These are phyloP conservation scores for Mycena amicta DNA, from an alignment of 768 basidiomycete genomes.

Conservation along the genomic window DNA sequence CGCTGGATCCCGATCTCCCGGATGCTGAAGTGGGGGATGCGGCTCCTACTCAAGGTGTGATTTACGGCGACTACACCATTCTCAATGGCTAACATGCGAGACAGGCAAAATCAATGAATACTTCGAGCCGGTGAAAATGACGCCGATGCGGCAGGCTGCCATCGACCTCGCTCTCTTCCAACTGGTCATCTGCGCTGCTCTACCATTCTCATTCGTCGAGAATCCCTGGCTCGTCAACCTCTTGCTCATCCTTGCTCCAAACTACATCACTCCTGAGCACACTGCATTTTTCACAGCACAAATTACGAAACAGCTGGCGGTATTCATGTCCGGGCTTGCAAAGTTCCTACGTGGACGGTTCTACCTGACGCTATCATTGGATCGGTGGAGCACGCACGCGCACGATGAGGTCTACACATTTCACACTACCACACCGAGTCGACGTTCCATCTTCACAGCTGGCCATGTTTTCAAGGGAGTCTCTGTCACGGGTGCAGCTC, in stretches of 20 bases:
- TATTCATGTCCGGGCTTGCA: neutral
- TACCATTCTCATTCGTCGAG: conserved; percentile 12
- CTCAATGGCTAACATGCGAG: no score
- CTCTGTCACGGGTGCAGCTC: conserved; percentile 26
- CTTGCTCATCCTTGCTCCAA: neutral
- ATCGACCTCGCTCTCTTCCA: conserved; percentile 10
- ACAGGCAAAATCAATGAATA: neutral
- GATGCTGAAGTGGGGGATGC: no score
- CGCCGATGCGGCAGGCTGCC: neutral
- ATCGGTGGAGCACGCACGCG: conserved; percentile 11
- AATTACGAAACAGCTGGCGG: neutral
- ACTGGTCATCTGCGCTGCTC: conserved; percentile 11
- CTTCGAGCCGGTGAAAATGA: neutral
- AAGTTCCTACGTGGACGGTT: neutral
- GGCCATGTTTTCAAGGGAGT: conserved; percentile 30
- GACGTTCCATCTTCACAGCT: conserved; percentile 27
- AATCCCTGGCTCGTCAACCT: conserved; percentile 11
- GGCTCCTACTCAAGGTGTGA: no score
- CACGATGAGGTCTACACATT: conserved; percentile 32
- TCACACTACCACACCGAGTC: conserved; percentile 27
- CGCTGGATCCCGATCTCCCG: no score
- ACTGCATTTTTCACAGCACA: neutral
- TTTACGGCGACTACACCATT: no score
- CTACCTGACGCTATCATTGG: conserved; percentile 9
- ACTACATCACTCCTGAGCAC: conserved; percentile 1